These are phyloP conservation scores for Rhynchosporium agropyri DNA, from an alignment of 2,329 filamentous ascomycete genomes.

Conservation along the genomic window DNA sequence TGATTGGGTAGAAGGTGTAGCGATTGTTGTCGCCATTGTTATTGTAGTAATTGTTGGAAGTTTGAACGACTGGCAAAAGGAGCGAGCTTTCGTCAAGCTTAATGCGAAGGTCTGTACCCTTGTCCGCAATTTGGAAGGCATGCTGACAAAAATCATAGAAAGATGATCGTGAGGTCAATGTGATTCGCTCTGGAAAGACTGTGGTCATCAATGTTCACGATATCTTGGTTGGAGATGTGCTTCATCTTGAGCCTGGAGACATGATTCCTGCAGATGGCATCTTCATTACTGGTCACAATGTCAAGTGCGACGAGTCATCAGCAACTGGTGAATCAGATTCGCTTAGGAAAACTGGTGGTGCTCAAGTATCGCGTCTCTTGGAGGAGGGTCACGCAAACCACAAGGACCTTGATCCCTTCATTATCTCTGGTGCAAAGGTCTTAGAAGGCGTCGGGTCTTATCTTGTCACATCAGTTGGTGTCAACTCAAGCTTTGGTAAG, in stretches of 20 bases:
- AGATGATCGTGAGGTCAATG: slow-evolving; percentile 73
- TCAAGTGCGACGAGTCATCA: slow-evolving; percentile 74
- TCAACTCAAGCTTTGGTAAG: slow-evolving; percentile 75
- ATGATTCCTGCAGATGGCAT: slow-evolving; percentile 72
- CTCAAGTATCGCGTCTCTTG: slow-evolving; percentile 18
- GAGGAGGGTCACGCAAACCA: slow-evolving; percentile 19
- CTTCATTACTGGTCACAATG: slow-evolving; percentile 66
- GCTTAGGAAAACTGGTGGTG: slow-evolving; percentile 18
- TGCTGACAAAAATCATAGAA: slow-evolving; percentile 48
- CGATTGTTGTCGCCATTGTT: slow-evolving; percentile 74
- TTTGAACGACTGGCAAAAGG: slow-evolving; percentile 80
- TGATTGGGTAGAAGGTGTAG: slow-evolving; percentile 81
- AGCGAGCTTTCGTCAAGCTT: slow-evolving; percentile 77
- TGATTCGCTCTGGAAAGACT: slow-evolving; percentile 71
- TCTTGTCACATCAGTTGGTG: slow-evolving; percentile 72
- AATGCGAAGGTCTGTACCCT: slow-evolving; percentile 60
- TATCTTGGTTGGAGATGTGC: slow-evolving; percentile 72
- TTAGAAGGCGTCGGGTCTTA: slow-evolving; percentile 76
- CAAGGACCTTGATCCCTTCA: slow-evolving; percentile 71
- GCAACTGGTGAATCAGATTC: slow-evolving; percentile 73
- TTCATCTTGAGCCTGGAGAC: slow-evolving; percentile 75
- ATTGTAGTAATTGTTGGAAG: slow-evolving; percentile 77
- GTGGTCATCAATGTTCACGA: slow-evolving; percentile 71
- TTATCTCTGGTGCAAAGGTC: slow-evolving; percentile 77
- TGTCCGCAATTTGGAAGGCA: neutral